These are phyloP conservation scores for Nakaseomyces sp. DNA, from an alignment of 1,139 yeast genomes.

Conservation along the genomic window DNA sequence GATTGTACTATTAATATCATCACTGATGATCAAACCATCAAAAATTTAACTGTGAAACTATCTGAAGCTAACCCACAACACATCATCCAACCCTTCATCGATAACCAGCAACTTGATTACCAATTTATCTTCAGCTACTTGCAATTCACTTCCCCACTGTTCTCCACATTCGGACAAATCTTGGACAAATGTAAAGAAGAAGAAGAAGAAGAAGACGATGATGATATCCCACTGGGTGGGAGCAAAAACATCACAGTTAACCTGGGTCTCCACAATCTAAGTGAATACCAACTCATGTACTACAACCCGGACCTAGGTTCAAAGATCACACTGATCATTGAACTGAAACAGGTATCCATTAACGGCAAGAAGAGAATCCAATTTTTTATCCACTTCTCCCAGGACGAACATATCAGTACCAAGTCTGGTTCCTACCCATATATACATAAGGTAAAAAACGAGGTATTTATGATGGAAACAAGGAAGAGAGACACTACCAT, in stretches of 20 bases:
- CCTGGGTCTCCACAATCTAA: slow-evolving; percentile 27
- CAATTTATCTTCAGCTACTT: slow-evolving; percentile 30
- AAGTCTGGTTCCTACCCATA: slow-evolving; percentile 25
- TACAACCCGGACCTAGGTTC: slow-evolving; percentile 21
- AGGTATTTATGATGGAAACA: slow-evolving; percentile 24
- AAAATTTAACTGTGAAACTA: slow-evolving; percentile 26
- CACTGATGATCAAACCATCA: slow-evolving; percentile 23
- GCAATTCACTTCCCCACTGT: slow-evolving; percentile 30
- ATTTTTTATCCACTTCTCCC: slow-evolving; percentile 26
- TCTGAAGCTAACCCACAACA: slow-evolving; percentile 30
- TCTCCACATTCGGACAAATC: slow-evolving; percentile 21
- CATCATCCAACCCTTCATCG: slow-evolving; percentile 30
- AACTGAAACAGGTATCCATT: slow-evolving; percentile 23
- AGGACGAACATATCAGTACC: slow-evolving; percentile 25
- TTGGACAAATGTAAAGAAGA: slow-evolving; percentile 13
- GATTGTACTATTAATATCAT: slow-evolving; percentile 30
- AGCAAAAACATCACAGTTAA: slow-evolving; percentile 9
- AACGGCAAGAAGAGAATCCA: slow-evolving; percentile 21
- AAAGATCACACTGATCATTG: slow-evolving; percentile 25
- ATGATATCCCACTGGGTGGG: background rate
- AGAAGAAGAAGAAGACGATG: no score
- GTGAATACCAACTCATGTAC: slow-evolving; percentile 26
- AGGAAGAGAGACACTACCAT: slow-evolving; percentile 8
- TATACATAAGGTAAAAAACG: slow-evolving; percentile 25
- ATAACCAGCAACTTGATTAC: slow-evolving; percentile 23